A percentile compares a stretch with the other conserved stretches of the same genome.
Conservation (phyloP, 2,329 filamentous ascomycete species). For the Sarocladium strictum region DNA sequence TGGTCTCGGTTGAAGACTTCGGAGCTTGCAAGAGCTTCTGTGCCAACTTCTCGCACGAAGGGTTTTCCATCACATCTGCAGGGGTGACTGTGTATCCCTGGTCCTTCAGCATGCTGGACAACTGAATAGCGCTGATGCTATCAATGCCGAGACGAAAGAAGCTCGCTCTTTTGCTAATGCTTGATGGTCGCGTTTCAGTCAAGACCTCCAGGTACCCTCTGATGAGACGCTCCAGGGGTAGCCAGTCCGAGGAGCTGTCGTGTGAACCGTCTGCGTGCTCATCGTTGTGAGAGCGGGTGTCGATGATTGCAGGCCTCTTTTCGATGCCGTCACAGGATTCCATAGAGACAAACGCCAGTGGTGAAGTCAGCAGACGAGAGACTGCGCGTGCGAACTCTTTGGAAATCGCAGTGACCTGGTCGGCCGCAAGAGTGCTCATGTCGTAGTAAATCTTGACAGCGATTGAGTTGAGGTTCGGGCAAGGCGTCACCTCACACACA, state of each 20-base stretch:
- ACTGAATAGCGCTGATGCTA: constrained; percentile 79
- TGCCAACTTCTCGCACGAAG: constrained; percentile 37
- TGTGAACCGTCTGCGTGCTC: not conserved
- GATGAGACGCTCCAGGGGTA: constrained; percentile 43
- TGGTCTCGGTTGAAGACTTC: constrained; percentile 12
- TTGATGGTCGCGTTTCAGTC: constrained; percentile 31
- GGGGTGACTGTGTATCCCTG: constrained; percentile 54
- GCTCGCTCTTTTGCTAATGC: constrained; percentile 41
- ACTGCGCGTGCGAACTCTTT: constrained; percentile 26
- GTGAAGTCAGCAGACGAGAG: constrained; percentile 18
- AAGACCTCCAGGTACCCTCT: constrained; percentile 53
- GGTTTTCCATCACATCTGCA: constrained; percentile 66
- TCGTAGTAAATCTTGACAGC: constrained; percentile 59
- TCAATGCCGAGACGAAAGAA: constrained; percentile 88
- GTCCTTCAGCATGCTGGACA: constrained; percentile 62
- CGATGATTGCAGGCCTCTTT: not conserved
- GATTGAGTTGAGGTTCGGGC: constrained; percentile 44
- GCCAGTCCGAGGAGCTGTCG: constrained; percentile 34
- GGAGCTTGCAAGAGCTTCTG: constrained; percentile 4
- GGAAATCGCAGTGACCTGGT: constrained; percentile 21
- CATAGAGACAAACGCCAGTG: constrained; percentile 17
- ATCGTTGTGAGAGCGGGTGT: not conserved
- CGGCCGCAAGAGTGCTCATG: constrained; percentile 29
- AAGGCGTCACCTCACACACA: constrained; percentile 67
- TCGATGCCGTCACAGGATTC: not conserved